A percentile compares a stretch with the other conserved stretches of the same genome.
Conservation (phyloP, 2,329 filamentous ascomycete species). For the Shiraia bambusicola region DNA sequence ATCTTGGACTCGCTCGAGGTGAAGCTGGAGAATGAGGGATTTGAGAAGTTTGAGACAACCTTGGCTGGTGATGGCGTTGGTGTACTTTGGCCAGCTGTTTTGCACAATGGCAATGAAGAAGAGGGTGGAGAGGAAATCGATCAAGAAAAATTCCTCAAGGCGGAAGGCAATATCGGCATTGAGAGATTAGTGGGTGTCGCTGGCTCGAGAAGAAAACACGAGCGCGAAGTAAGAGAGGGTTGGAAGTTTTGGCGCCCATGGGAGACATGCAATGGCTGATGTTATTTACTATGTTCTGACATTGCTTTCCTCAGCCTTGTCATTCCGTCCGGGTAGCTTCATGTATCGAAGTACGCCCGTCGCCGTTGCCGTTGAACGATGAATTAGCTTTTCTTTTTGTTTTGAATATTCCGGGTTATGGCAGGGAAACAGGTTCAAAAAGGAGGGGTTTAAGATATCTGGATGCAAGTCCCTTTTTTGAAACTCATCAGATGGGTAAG, state of each 20-base stretch:
- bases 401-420: background rate
- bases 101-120: conserved; percentile 80
- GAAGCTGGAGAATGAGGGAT: conserved; percentile 62
- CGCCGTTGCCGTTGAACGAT: background rate
- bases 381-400: background rate
- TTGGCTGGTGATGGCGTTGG: conserved; percentile 92
- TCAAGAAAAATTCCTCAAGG: conserved; percentile 81
- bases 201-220: conserved; percentile 26
- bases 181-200: conserved; percentile 80
- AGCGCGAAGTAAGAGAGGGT: conserved; percentile 40
- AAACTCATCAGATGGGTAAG: background rate
- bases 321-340: background rate
- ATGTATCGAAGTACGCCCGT: conserved; percentile 1
- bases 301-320: background rate
- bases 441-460: background rate
- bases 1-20: conserved; percentile 62
- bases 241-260: conserved; percentile 47
- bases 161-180: conserved; percentile 79
- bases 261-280: conserved; percentile 24
- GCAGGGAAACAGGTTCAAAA: background rate
- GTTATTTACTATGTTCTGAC: background rate
- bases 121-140: conserved; percentile 91
- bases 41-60: conserved; percentile 82
- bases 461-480: conserved; percentile 4
- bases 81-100: conserved; percentile 87